Evolutionary conservation across 768 basidiomycete genomes (phyloP), one percentile per base, ranked within the genome.

Genomic region (Tricholomella constricta): DNA sequence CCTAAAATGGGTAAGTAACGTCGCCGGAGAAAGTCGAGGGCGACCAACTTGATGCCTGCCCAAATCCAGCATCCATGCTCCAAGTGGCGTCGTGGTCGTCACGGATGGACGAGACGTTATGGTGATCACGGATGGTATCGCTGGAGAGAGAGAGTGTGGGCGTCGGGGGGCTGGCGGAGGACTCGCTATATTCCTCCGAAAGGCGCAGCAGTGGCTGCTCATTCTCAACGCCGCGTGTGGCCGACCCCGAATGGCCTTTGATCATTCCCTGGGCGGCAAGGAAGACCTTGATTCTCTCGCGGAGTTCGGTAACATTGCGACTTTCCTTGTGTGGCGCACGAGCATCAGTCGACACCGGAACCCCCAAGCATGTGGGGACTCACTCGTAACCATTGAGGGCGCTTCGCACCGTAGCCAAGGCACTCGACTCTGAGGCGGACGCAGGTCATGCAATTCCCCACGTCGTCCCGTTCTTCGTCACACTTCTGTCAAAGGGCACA

Each of bases 251-350:
- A 62, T 91, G 89, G 25, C 91, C 91, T 70, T 92, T 92, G 70
- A 93, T 91, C 88, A 91, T 89, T 43, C 90, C 90, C 67, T 91
- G 88, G 0, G 88, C 81, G 0, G 88, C 88, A 20, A 92, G 78
- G 63, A 89, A 89, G 1, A 72, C 70, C 72, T 91, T 92, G 64
- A 91, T 91, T 71, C 84, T 88, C 60, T 89, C 88, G 49, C 89
- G 79, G 35, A 90, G 72, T 55, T 82, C 80, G 31, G 79, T 64
- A 3, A 91, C 88, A 55, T 83, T 86, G 56, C 81, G 79, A 61
- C 74, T 83, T 67, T 89, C 87, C 89, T 91, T 48, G 50, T 58
- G 42, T 52, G 52, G 42, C 52, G 61, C 55, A 59, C 45, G 29
- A 48, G 7, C 26, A 20, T 55, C 43, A 55, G 38, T 27, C 9